phyloP scores from a whole-genome alignment of 768 basidiomycete species.

The Pleurotus platypus region DNA sequence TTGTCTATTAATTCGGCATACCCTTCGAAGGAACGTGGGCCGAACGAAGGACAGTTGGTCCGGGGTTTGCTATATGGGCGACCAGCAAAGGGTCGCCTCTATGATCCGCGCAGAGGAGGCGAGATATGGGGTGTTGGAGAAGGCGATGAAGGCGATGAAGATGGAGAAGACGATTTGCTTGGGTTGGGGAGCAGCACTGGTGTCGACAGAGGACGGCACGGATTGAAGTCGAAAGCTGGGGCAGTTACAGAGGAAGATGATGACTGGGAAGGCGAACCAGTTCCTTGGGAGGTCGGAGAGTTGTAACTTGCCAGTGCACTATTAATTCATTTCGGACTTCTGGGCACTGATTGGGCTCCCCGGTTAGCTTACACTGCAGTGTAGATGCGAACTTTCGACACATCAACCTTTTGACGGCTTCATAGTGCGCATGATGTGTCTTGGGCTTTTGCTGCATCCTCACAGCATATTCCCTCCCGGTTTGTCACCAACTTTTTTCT shows the following conservation, averaged over 20 bases:
- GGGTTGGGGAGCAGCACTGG: constrained; percentile 30
- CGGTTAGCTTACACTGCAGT: too few species aligned
- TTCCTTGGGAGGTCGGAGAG: constrained; percentile 80
- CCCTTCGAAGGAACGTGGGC: constrained; percentile 29
- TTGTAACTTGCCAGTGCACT: constrained; percentile 34
- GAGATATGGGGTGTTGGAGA: constrained; percentile 80
- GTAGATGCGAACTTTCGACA: too few species aligned
- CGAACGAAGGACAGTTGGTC: constrained; percentile 52
- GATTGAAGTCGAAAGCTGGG: constrained; percentile 28
- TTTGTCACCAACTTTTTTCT: too few species aligned
- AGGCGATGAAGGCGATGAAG: constrained; percentile 33
- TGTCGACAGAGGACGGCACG: constrained; percentile 75
- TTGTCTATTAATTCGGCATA: constrained; percentile 55
- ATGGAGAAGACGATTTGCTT: constrained; percentile 7
- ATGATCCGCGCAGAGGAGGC: constrained; percentile 63
- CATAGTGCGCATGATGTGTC: too few species aligned
- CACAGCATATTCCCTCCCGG: too few species aligned
- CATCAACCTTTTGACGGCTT: too few species aligned
- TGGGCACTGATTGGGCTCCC: too few species aligned
- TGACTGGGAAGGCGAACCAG: constrained; percentile 80
- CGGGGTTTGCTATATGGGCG: constrained; percentile 58
- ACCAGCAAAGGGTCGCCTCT: constrained; percentile 37
- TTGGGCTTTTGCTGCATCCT: too few species aligned
- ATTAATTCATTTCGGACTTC: neutral
- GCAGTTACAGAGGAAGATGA: constrained; percentile 42